Conservation (phyloP, 2,329 filamentous ascomycete species). For the Albophoma yamanashiensis region DNA sequence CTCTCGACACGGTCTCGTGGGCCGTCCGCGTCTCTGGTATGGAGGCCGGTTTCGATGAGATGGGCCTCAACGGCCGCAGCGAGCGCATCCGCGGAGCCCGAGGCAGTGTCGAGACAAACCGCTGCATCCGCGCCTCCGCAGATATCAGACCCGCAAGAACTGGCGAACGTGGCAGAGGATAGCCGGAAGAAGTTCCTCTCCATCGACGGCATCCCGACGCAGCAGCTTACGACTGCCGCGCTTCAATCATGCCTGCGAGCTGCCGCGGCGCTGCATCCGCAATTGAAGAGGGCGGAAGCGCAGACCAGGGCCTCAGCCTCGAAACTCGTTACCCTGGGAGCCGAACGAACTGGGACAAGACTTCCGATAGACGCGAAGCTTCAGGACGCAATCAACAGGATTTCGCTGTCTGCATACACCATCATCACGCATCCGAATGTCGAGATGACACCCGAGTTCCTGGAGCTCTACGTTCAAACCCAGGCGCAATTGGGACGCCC, state of each 20-base stretch:
- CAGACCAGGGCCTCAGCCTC: constrained; percentile 38
- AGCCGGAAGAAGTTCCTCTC: constrained; percentile 32
- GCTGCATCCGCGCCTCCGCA: constrained; percentile 12
- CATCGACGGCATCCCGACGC: constrained; percentile 32
- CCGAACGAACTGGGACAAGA: constrained; percentile 20
- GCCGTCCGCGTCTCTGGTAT: not conserved
- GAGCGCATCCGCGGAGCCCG: constrained; percentile 1
- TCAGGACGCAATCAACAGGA: constrained; percentile 34
- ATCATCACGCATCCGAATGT: constrained; percentile 66
- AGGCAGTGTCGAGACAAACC: constrained; percentile 4
- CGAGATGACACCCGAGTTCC: constrained; percentile 64
- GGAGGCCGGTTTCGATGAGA: constrained; percentile 8
- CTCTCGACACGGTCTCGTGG: constrained; percentile 9
- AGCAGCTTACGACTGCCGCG: constrained; percentile 30
- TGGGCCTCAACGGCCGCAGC: constrained; percentile 16
- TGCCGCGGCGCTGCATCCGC: constrained; percentile 31
- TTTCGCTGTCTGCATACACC: constrained; percentile 53
- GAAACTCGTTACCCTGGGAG: constrained; percentile 37
- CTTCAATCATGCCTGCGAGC: constrained; percentile 34
- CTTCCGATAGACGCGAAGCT: constrained; percentile 23
- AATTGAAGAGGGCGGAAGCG: constrained; percentile 25
- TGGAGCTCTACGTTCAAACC: constrained; percentile 65
- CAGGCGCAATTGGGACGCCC: constrained; percentile 65
- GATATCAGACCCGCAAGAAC: constrained; percentile 25
- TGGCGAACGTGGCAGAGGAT: constrained; percentile 30